Base-by-base conservation (phyloP, 768 basidiomycete species). In the Psilocybe cyanescens region DNA sequence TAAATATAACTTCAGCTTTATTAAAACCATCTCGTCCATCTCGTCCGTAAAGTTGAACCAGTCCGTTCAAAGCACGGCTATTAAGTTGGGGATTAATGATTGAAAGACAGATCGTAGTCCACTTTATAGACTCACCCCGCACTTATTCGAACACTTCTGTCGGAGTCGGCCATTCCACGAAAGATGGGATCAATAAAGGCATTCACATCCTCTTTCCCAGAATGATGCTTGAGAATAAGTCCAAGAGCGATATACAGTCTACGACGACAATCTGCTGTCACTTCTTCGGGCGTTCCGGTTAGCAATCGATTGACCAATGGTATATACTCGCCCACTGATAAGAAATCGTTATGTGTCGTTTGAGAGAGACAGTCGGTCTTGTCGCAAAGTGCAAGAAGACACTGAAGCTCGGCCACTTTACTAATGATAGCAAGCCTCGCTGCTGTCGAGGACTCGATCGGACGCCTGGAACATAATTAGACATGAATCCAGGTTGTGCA, bases 71-170 rank as follows among this genome's bases (percentile, higher is more conserved):
- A 4, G 82, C 79, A 65, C 81, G 81, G 4, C 86, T 87, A 2
- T 24, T 24, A 49, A 44, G n/a, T 6, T 14, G 16, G 12, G 50
- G 37, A 57, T 45, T 44, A 44, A 44, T 44, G n/a, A 3, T 14
- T 44, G 14, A 44, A 14, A 44, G 7, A 12, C 1, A 41, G 60
- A 11, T 7, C 45, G 7, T 30, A 29, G 8, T 35, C 16, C 35
- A 35, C 50, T 33, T 31, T 31, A 48, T 8, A 31, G n/a, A 65
- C 84, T 65, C 72, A 92, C 91, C 91, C 92, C 55, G 91, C 88
- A 63, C 79, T 76, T 14, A 93, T 69, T 39, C 91, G 82, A 19
- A 87, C 83, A 45, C 78, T 80, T 58, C 91, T 80, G 63, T 89
- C 82, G 41, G 68, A 72, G 64, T 89, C 83, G 8, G 69, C 75